Evolutionary conservation across 345 rosid species (phyloP).

Genomic region (Passiflora organensis): DNA sequence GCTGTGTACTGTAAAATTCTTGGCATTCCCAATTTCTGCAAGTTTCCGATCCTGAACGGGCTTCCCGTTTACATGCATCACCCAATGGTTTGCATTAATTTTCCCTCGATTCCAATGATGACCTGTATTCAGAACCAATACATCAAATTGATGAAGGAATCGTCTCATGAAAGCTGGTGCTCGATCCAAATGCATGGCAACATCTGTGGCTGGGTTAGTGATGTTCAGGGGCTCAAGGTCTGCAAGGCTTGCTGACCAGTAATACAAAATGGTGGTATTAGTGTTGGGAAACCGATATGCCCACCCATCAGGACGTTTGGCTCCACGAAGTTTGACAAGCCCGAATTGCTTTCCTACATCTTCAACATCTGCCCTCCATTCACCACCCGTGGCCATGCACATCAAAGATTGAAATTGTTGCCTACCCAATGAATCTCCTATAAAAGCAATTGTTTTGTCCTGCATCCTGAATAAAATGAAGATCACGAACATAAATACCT

Average conservation of each 20-base stretch:
- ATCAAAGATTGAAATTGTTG: constrained; percentile 58
- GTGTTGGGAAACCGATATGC: constrained; percentile 45
- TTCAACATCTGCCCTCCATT: constrained; percentile 34
- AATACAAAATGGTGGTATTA: constrained; percentile 51
- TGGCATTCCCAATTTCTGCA: constrained; percentile 29
- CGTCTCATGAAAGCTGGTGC: constrained; percentile 39
- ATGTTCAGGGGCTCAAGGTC: constrained; percentile 36
- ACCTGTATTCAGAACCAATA: constrained; percentile 47
- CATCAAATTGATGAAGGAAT: constrained; percentile 28
- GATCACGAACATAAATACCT: not conserved
- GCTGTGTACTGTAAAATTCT: constrained; percentile 39
- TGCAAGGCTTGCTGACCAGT: constrained; percentile 56
- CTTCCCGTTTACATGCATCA: constrained; percentile 42
- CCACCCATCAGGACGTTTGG: constrained; percentile 49
- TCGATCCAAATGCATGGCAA: constrained; percentile 55
- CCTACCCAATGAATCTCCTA: constrained; percentile 57
- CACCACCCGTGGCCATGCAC: constrained; percentile 53
- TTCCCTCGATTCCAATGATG: constrained; percentile 54
- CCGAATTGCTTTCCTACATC: constrained; percentile 46
- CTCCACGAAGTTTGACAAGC: constrained; percentile 31
- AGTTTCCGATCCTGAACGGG: constrained; percentile 26
- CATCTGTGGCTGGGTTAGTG: constrained; percentile 22
- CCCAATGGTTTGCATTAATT: constrained; percentile 36
- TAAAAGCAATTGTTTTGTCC: constrained; percentile 46
- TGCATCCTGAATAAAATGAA: constrained; percentile 36